Base-by-base conservation (phyloP, 352 stramenopile genomes). In the Pythium phragmiticola region DNA sequence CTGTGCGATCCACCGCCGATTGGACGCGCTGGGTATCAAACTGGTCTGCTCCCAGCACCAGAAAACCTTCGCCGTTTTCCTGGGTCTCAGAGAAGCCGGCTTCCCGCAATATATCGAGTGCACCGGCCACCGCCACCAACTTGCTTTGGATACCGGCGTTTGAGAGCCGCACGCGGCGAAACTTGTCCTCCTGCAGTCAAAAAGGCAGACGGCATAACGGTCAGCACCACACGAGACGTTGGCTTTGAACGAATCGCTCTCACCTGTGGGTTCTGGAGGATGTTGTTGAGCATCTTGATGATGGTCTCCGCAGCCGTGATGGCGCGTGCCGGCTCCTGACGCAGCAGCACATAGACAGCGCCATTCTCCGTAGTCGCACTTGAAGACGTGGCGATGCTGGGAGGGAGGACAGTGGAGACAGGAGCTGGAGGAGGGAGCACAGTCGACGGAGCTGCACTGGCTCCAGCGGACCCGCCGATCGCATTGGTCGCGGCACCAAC, bases 261-360 rank as follows among this genome's bases (percentile, higher is more conserved):
- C 45, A 87, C 82, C 79, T 80, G 54, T 14, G 82, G 82, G 52
- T 81, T 87, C 52, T 82, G 76, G 8, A 85, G 37, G 39, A 91
- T 77, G 43, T 91, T 91, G 46, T 56, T 70, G 36, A 91, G 68
- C 69, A 91, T 84, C 61, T 88, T 91, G 55, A 88, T 75, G 56
- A 91, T 72, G 39, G 77, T 88, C 62, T 91, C 75, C 0, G 78
- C 70, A 0, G 80, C 82, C 2, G 72, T 69, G 42, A 91, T 88
- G 33, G 82, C 82, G 13, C 54, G 53, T 8, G 41, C 1, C 7
- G 80, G 70, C 2, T 88, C 75, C 57, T 91, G 82, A 6, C 78
- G 70, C 16, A 91, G 69, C 55, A 91, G 45, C 21, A 89, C 76
- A 45, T 85, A 91, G 39, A 91, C 80, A 6, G 77, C 82, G 8